A percentile compares a stretch with the other conserved stretches of the same genome.
These are phyloP conservation scores for Blastobotrys buckinghamii DNA, from an alignment of 1,139 yeast genomes.

Conservation along the genomic window DNA sequence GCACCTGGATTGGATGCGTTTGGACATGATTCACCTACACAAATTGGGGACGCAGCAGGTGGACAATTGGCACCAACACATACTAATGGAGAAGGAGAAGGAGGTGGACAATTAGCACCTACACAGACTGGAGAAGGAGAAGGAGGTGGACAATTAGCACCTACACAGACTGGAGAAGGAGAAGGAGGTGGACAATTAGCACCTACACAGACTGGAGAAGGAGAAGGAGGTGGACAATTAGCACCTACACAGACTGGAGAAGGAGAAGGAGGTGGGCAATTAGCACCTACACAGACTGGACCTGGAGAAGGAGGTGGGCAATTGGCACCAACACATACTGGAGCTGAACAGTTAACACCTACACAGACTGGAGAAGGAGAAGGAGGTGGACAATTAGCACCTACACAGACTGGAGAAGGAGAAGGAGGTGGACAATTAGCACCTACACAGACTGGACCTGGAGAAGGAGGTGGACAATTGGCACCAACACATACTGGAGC, in stretches of 20 bases:
- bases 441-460: conserved; percentile 9
- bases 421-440: conserved; percentile 11
- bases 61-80: conserved; percentile 1
- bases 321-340: conserved; percentile 5
- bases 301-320: conserved; percentile 8
- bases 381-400: too few species aligned
- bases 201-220: too few species aligned
- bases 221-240: too few species aligned
- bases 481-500: conserved; percentile 2
- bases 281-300: conserved; percentile 7
- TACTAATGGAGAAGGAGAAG: conserved; percentile 7
- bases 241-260: background rate
- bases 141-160: too few species aligned
- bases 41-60: conserved; percentile 11
- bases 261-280: background rate
- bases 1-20: background rate
- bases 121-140: too few species aligned
- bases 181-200: too few species aligned
- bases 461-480: conserved; percentile 9
- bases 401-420: too few species aligned
- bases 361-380: too few species aligned
- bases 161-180: too few species aligned
- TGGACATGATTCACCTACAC: conserved; percentile 10
- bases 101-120: background rate
- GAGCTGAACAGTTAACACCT: background rate